Base-by-base conservation (phyloP, 495 filamentous ascomycete species). In the Aspergillus mulundensis region DNA sequence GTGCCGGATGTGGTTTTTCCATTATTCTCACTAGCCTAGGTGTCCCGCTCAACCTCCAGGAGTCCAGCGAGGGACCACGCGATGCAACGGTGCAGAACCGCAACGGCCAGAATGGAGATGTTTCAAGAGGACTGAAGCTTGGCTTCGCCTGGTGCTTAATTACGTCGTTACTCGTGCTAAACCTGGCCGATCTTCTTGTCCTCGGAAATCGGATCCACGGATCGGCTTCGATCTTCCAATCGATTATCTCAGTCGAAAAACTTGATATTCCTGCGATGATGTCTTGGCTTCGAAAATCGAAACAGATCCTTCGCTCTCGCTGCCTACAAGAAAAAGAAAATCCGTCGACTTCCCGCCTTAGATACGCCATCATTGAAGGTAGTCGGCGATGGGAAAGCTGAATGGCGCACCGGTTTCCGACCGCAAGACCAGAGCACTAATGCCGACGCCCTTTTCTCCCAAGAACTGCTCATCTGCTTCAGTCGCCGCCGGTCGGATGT, bases 11-110 rank as follows among this genome's bases (percentile, higher is more conserved):
- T 45, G 53, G 39, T 24, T n/a, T 36, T 24, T n/a, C 24, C 23
- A 49, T 50, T 53, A 53, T 53, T 56, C 28, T 52, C 60, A 62
- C 54, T 58, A 61, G 57, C 47, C 38, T 8, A 50, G n/a, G n/a
- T n/a, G n/a, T 50, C 34, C 34, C 24, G 48, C 34, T 23, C 8
- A 40, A 19, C n/a, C 19, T 8, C n/a, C n/a, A n/a, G n/a, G n/a
- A n/a, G n/a, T n/a, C n/a, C 15, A 39, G 15, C 23, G 30, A 39
- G 47, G 10, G 14, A 47, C 28, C 34, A 44, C 32, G 15, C 47
- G 44, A 56, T 60, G 44, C 57, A 60, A 55, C 53, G 57, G 39
- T 56, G 32, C 12, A 36, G 36, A 40, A 21, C 53, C 21, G n/a
- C 2, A n/a, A 40, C 25, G 21, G 20, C 23, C 32, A 40, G 21